Conservation (phyloP, 768 basidiomycete species). For the Suillus subluteus region DNA sequence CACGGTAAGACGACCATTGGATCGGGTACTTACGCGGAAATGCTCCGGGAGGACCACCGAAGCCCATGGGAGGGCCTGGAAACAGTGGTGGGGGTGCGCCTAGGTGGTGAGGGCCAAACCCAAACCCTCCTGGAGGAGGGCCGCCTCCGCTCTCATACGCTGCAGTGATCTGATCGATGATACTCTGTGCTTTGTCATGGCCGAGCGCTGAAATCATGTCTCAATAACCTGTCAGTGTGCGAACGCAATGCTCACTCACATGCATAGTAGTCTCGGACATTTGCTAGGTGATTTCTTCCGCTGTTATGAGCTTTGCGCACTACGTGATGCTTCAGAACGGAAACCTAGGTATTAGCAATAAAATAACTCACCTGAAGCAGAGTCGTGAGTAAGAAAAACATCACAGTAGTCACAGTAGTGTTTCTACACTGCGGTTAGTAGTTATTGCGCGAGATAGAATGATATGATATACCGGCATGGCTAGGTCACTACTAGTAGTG, state of each 20-base stretch:
- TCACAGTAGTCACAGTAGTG: constrained; percentile 95
- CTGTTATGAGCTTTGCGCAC: constrained; percentile 99
- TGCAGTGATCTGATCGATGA: constrained; percentile 97
- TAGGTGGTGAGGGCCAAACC: constrained; percentile 83
- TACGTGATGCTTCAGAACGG: constrained; percentile 35
- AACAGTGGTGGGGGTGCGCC: constrained; percentile 56
- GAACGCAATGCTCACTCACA: constrained; percentile 50
- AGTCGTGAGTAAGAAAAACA: constrained; percentile 94
- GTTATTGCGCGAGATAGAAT: not conserved
- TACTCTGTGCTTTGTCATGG: constrained; percentile 96
- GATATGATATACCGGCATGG: constrained; percentile 65
- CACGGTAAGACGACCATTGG: constrained; percentile 1
- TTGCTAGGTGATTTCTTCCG: constrained; percentile 94
- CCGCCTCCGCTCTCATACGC: constrained; percentile 87
- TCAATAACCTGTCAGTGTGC: constrained; percentile 12
- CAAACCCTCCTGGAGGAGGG: constrained; percentile 86
- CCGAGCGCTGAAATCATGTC: constrained; percentile 60
- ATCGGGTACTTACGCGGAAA: constrained; percentile 21
- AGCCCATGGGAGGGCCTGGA: constrained; percentile 56
- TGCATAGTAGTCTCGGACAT: constrained; percentile 97
- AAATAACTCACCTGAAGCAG: constrained; percentile 72
- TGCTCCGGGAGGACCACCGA: constrained; percentile 49
- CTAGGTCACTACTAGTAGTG: constrained; percentile 21
- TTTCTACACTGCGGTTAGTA: constrained; percentile 55
- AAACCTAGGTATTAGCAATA: not conserved